These are phyloP conservation scores for Lasiodiplodia sp. DNA, from an alignment of 2,329 filamentous ascomycete genomes.

Conservation along the genomic window DNA sequence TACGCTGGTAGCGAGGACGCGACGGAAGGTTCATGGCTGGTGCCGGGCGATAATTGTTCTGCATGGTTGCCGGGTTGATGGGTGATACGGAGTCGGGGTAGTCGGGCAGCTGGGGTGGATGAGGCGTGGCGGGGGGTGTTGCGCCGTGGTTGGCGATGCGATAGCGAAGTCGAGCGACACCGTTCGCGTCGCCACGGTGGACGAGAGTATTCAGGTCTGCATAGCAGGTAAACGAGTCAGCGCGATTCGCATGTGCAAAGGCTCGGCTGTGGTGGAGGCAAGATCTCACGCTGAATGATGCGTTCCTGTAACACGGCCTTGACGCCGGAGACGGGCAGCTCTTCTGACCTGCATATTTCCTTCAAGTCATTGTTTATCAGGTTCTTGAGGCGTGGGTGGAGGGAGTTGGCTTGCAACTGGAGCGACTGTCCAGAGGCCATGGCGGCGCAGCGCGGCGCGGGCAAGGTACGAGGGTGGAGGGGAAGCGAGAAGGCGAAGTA, in stretches of 20 bases:
- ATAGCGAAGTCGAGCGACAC: constrained; percentile 48
- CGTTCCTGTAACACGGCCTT: constrained; percentile 83
- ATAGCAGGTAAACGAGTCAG: constrained; percentile 18
- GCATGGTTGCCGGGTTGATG: constrained; percentile 34
- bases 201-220: constrained; percentile 50
- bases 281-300: constrained; percentile 75
- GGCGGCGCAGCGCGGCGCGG: constrained; percentile 24
- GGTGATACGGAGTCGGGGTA: constrained; percentile 33
- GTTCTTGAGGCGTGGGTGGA: constrained; percentile 58
- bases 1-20: constrained; percentile 15
- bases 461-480: constrained; percentile 7
- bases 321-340: constrained; percentile 79
- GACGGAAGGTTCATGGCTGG: constrained; percentile 15
- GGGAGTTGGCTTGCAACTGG: constrained; percentile 50
- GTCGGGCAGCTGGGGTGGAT: constrained; percentile 35
- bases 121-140: constrained; percentile 40
- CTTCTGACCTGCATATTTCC: constrained; percentile 76
- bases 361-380: constrained; percentile 74
- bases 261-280: constrained; percentile 30
- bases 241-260: constrained; percentile 25
- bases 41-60: constrained; percentile 35
- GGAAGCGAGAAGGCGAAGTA: constrained; percentile 10
- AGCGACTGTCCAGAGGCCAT: constrained; percentile 48
- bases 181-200: constrained; percentile 42
- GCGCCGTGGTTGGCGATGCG: constrained; percentile 51